These are phyloP conservation scores for Blastobotrys indianensis DNA, from an alignment of 1,139 yeast species.

Conservation along the genomic window DNA sequence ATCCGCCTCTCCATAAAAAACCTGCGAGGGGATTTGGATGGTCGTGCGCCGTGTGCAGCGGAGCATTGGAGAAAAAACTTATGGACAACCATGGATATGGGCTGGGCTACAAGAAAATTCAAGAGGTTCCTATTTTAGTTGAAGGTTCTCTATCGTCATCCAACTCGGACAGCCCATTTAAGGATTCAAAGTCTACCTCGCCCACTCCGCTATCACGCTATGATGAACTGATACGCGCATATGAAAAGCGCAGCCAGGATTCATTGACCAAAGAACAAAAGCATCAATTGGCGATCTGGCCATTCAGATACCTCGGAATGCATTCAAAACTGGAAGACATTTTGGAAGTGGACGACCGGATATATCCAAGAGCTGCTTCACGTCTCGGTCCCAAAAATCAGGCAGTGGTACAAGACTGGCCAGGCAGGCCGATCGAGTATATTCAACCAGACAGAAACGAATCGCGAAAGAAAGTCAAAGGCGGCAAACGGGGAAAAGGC, in stretches of 20 bases:
- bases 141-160: conserved; percentile 8
- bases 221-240: conserved; percentile 53
- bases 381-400: conserved; percentile 73
- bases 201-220: conserved; percentile 44
- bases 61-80: conserved; percentile 27
- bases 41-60: conserved; percentile 78
- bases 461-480: conserved; percentile 4
- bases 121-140: conserved; percentile 8
- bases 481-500: conserved; percentile 1
- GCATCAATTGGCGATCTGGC: conserved; percentile 47
- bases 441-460: conserved; percentile 42
- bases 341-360: conserved; percentile 70
- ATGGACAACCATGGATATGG: conserved; percentile 25
- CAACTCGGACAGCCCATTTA: background rate
- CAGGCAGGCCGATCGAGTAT: conserved; percentile 61
- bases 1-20: conserved; percentile 73
- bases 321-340: conserved; percentile 75
- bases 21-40: conserved; percentile 89
- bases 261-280: conserved; percentile 34
- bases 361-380: conserved; percentile 78
- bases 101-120: conserved; percentile 4
- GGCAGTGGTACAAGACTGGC: conserved; percentile 63
- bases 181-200: conserved; percentile 5
- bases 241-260: conserved; percentile 14
- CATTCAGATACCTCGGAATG: conserved; percentile 71